Evolutionary conservation across 768 basidiomycete genomes (phyloP).

Genomic region (Boletus reticulatus): DNA sequence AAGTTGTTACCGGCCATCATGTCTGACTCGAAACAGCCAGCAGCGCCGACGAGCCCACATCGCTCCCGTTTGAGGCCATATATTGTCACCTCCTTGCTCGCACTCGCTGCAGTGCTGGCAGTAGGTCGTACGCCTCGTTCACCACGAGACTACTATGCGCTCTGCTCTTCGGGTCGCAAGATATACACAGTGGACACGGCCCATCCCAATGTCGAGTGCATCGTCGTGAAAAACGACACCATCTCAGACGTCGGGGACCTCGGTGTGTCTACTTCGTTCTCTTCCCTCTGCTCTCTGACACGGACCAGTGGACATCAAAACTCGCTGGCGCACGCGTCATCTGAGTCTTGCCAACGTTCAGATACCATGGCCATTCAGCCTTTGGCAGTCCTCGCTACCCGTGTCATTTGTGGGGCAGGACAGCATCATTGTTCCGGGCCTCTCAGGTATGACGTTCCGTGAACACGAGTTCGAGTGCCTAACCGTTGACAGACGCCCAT

Average conservation of each 20-base stretch:
- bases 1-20: too few species aligned
- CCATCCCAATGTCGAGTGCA: slow-evolving; percentile 55
- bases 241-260: slow-evolving; percentile 50
- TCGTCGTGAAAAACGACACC: slow-evolving; percentile 48
- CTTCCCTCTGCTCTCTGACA: background rate
- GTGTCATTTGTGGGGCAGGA: slow-evolving; percentile 28
- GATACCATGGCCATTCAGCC: slow-evolving; percentile 23
- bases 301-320: slow-evolving; percentile 20
- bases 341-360: slow-evolving; percentile 5
- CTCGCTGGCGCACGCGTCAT: slow-evolving; percentile 21
- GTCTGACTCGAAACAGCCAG: background rate
- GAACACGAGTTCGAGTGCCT: background rate
- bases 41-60: background rate
- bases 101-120: slow-evolving; percentile 1
- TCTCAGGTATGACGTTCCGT: slow-evolving; percentile 51
- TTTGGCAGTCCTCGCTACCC: slow-evolving; percentile 19
- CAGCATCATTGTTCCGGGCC: slow-evolving; percentile 66
- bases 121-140: background rate
- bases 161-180: slow-evolving; percentile 51
- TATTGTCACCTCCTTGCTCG: slow-evolving; percentile 8
- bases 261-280: slow-evolving; percentile 34
- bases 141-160: slow-evolving; percentile 44
- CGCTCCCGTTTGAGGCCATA: background rate
- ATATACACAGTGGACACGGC: slow-evolving; percentile 71
- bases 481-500: slow-evolving; percentile 59